Conservation (phyloP, 208 protist species). For the Strigomonas culicis region DNA sequence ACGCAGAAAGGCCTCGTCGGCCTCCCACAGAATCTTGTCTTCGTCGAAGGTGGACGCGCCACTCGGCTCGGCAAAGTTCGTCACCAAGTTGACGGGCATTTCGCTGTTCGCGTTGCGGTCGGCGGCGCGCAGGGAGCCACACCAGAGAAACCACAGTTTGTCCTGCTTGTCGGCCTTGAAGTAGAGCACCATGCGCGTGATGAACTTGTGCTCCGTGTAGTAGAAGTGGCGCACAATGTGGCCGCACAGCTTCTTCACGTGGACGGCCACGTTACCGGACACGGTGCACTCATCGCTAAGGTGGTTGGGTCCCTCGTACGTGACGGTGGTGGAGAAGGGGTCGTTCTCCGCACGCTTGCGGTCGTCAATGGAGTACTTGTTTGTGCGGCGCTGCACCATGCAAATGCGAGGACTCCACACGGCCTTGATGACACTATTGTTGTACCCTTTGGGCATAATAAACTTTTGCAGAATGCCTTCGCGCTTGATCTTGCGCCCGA, state of each 20-base stretch:
- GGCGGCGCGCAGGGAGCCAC: conserved; percentile 70
- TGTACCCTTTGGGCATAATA: conserved; percentile 77
- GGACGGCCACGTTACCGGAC: conserved; percentile 63
- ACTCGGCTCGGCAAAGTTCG: conserved; percentile 61
- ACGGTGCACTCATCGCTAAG: conserved; percentile 75
- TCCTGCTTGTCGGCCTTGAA: conserved; percentile 77
- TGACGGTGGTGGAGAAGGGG: conserved; percentile 70
- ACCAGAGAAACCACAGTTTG: conserved; percentile 83
- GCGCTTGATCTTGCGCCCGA: conserved; percentile 72
- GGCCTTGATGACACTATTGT: conserved; percentile 80
- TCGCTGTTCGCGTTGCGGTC: conserved; percentile 61
- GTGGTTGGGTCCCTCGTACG: conserved; percentile 82
- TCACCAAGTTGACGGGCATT: conserved; percentile 79
- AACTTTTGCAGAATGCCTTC: conserved; percentile 88
- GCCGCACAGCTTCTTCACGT: conserved; percentile 77
- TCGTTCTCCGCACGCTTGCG: conserved; percentile 61
- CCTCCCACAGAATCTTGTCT: conserved; percentile 41
- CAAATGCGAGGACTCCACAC: conserved; percentile 86
- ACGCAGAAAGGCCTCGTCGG: conserved; percentile 48
- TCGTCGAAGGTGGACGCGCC: conserved; percentile 35
- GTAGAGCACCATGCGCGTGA: conserved; percentile 90
- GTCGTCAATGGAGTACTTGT: conserved; percentile 69
- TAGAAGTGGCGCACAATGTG: conserved; percentile 87
- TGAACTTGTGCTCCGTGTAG: conserved; percentile 89
- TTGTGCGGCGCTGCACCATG: conserved; percentile 83